These are phyloP conservation scores for Leucaena leucocephala DNA, from an alignment of 306 rosid species.

Conservation along the genomic window DNA sequence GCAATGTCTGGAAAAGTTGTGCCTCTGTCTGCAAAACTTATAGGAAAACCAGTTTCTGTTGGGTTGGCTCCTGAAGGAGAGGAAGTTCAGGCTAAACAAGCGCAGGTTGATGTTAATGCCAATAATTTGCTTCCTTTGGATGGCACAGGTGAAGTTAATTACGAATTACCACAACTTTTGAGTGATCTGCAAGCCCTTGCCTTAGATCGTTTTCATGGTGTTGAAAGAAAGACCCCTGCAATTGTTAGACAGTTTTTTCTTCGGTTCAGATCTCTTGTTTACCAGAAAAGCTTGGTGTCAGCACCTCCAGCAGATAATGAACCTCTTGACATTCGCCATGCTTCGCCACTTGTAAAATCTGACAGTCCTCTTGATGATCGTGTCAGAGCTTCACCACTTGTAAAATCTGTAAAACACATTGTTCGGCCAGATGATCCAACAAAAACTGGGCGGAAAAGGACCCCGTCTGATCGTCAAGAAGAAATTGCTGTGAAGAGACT, in stretches of 20 bases:
- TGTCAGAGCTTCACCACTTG: constrained; percentile 49
- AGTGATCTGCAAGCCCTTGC: constrained; percentile 82
- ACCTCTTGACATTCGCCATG: constrained; percentile 46
- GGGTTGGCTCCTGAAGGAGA: constrained; percentile 51
- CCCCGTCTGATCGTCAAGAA: constrained; percentile 88
- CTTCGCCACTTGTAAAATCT: constrained; percentile 50
- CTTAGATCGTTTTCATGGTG: constrained; percentile 83
- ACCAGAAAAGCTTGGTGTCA: constrained; percentile 71
- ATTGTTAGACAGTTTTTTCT: constrained; percentile 63
- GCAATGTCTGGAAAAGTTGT: constrained; percentile 46
- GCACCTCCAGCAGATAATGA: constrained; percentile 67
- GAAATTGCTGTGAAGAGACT: constrained; percentile 82
- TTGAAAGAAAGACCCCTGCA: constrained; percentile 57
- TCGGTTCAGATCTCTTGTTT: constrained; percentile 82
- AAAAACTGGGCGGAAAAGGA: constrained; percentile 81
- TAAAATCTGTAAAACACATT: constrained; percentile 63
- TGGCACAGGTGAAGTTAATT: constrained; percentile 42
- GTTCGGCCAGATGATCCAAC: constrained; percentile 74
- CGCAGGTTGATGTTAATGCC: constrained; percentile 42
- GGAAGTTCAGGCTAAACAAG: constrained; percentile 45
- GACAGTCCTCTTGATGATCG: constrained; percentile 50
- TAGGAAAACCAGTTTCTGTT: constrained; percentile 42
- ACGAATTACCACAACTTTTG: constrained; percentile 68
- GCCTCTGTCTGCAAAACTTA: constrained; percentile 37
- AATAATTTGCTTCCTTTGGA: constrained; percentile 33